A percentile compares a stretch with the other conserved stretches of the same genome.
phyloP scores from a whole-genome alignment of 305 asterid species.

The Fraxinus platypoda region DNA sequence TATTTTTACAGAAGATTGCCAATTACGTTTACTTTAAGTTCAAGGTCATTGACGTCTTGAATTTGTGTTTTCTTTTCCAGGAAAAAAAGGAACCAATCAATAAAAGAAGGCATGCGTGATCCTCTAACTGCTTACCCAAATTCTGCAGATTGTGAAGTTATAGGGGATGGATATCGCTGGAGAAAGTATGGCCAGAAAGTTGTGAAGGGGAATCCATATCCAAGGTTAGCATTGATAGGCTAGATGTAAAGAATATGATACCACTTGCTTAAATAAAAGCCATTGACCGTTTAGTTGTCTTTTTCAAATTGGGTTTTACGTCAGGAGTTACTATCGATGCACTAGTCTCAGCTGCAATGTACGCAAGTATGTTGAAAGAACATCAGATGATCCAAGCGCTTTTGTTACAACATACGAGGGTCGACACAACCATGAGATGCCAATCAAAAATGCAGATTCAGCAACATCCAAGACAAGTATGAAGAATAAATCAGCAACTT shows the following conservation, averaged over 20 bases:
- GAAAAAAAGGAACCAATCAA: slow-evolving; percentile 37
- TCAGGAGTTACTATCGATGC: slow-evolving; percentile 90
- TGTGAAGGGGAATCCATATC: slow-evolving; percentile 77
- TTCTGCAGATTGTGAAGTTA: slow-evolving; percentile 40
- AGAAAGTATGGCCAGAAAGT: slow-evolving; percentile 94
- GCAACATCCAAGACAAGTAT: slow-evolving; percentile 38
- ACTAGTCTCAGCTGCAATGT: slow-evolving; percentile 66
- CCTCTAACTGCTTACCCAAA: slow-evolving; percentile 37
- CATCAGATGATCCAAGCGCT: slow-evolving; percentile 55
- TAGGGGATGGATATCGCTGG: slow-evolving; percentile 86
- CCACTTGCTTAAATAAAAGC: not conserved
- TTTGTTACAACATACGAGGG: slow-evolving; percentile 82
- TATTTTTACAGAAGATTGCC: not conserved
- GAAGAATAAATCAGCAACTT: slow-evolving; percentile 27
- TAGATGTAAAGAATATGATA: not conserved
- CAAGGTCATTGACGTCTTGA: slow-evolving; percentile 1
- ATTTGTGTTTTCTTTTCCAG: slow-evolving; percentile 32
- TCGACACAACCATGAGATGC: slow-evolving; percentile 68
- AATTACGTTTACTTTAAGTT: not conserved
- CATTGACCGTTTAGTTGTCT: not conserved
- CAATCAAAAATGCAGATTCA: slow-evolving; percentile 32
- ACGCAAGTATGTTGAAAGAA: slow-evolving; percentile 76
- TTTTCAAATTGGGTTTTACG: not conserved
- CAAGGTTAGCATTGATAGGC: slow-evolving; percentile 47
- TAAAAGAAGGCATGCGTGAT: slow-evolving; percentile 35